Evolutionary conservation across 208 protist genomes (phyloP), one percentile per base, ranked within the genome.

Genomic region (Zelonia costaricensis): DNA sequence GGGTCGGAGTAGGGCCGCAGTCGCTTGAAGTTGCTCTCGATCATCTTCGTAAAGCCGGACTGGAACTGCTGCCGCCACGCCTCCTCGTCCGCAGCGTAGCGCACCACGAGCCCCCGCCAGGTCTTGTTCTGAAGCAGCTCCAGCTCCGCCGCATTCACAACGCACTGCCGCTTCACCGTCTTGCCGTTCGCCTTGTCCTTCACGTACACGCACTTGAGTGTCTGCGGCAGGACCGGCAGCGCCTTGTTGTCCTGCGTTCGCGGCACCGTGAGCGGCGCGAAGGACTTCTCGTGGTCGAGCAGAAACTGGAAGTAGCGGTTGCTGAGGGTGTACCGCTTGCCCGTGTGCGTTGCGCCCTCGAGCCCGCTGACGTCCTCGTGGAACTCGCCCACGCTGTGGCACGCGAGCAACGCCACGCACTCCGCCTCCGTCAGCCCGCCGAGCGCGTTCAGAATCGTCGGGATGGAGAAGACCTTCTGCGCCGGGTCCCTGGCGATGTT

Each of bases 331-430:
- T 91, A 92, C 4, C 80, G 82, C 35, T 64, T 78, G 12, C 88
- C 88, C 20, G 81, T 82, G 62, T 92, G 84, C 20, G 80, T 88
- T 16, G 69, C 77, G 28, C 55, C 71, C 12, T 92, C 88, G 8
- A 92, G 22, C 28, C 88, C 88, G 62, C 84, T 92, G 6, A 94
- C 88, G 40, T 85, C 70, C 56, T 88, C 84, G 79, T 94, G 88
- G 36, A 92, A 92, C 62, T 94, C 84, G 44, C 88, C 88, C 13
- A 94, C 88, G 51, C 81, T 82, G 76, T 94, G 88, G 64, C 82
- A 92, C 15, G 82, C 84, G 54, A 94, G 73, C n/a, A 94, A 70
- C 33, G 88, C 88, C 10, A 94, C 80, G 40, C 80, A 88, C 75
- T 94, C 88, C 57, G 80, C 84, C 56, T 88, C 82, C 13, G 82